Evolutionary conservation across 2,329 filamentous ascomycete species (phyloP).

Genomic region (Diplodia sapinea): DNA sequence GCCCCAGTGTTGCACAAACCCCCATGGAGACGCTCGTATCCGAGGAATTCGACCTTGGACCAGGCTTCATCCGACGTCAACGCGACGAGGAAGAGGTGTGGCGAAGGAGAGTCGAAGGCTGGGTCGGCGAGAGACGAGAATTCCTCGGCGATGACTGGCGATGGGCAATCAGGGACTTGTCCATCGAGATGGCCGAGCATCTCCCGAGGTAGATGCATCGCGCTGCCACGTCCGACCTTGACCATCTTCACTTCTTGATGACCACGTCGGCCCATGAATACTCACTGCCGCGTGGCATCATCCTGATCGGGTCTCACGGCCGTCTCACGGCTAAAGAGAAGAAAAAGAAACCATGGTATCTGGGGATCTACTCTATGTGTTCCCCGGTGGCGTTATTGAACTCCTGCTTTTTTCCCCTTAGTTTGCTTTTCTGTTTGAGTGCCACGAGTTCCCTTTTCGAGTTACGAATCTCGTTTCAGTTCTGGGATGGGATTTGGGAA

Average conservation of each 20-base stretch:
- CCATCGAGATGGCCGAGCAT: conserved; percentile 27
- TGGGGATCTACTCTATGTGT: neutral
- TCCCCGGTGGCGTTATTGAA: conserved; percentile 21
- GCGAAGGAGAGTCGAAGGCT: conserved; percentile 84
- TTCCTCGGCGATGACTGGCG: conserved; percentile 23
- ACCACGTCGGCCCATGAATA: neutral
- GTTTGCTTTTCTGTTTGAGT: conserved; percentile 20
- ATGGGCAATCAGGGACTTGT: conserved; percentile 28
- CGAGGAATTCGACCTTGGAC: conserved; percentile 97
- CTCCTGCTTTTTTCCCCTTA: neutral
- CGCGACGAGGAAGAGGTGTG: conserved; percentile 91
- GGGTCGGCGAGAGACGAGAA: conserved; percentile 61
- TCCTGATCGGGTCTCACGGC: conserved; percentile 1
- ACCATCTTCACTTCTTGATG: neutral
- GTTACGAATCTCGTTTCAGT: conserved; percentile 23
- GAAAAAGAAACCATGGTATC: conserved; percentile 21
- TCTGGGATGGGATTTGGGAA: conserved; percentile 19
- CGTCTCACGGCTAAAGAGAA: conserved; percentile 4
- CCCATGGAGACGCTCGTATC: conserved; percentile 62
- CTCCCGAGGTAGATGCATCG: conserved; percentile 5
- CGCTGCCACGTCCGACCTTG: neutral
- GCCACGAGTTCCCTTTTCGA: conserved; percentile 20
- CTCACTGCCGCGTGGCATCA: neutral
- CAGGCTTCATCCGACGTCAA: conserved; percentile 88
- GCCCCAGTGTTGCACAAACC: conserved; percentile 13